Percentiles rank a stretch among this genome's conserved stretches.
Evolutionary conservation across 2,329 filamentous ascomycete genomes (phyloP).

Genomic region (Clarireedia sp.): DNA sequence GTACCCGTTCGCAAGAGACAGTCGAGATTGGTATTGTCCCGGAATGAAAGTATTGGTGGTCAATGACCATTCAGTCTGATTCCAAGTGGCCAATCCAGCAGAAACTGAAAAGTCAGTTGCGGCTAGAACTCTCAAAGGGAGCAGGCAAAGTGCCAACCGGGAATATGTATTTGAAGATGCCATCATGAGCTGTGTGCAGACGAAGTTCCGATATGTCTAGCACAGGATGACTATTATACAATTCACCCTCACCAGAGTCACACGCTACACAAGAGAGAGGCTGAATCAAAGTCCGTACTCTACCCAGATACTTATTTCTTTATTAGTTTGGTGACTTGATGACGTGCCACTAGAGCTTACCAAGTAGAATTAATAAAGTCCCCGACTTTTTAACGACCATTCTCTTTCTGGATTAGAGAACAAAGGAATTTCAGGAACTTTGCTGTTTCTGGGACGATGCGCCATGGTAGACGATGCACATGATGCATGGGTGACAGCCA

Average conservation of each 20-base stretch:
- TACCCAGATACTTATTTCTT: too few species aligned
- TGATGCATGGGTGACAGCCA: neutral
- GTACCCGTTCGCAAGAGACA: conserved; percentile 30
- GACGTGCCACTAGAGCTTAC: too few species aligned
- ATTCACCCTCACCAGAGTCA: neutral
- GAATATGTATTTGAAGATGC: neutral
- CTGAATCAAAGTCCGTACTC: too few species aligned
- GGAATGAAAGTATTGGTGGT: conserved; percentile 21
- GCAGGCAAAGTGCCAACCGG: neutral
- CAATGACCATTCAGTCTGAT: conserved; percentile 27
- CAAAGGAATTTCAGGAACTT: neutral
- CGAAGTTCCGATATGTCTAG: neutral
- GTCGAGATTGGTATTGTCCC: conserved; percentile 27
- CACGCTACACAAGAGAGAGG: too few species aligned
- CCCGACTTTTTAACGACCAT: too few species aligned
- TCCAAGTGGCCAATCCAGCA: conserved; percentile 21
- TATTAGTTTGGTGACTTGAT: too few species aligned
- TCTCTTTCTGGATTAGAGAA: neutral
- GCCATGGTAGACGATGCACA: neutral
- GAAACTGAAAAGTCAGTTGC: conserved; percentile 23
- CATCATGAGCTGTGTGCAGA: neutral
- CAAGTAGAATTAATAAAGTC: too few species aligned
- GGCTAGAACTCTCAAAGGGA: neutral
- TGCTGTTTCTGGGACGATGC: neutral
- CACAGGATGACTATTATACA: neutral